These are phyloP conservation scores for Epichloe sibirici DNA, from an alignment of 2,329 filamentous ascomycete species.

Conservation along the genomic window DNA sequence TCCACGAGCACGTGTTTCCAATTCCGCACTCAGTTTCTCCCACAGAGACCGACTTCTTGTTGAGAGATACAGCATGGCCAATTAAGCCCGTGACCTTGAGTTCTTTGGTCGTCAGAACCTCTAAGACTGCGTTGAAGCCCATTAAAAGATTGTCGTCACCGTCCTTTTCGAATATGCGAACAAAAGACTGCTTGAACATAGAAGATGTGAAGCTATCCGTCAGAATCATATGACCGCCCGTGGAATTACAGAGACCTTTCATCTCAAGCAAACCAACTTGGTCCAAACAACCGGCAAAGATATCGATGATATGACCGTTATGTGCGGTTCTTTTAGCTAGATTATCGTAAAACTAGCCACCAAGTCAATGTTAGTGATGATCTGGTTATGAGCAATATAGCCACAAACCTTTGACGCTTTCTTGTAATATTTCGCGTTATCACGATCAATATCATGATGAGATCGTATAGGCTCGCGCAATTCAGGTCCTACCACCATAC, in stretches of 20 bases:
- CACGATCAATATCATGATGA: constrained; percentile 95
- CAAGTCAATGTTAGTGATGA: background rate
- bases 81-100: constrained; percentile 96
- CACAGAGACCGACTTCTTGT: constrained; percentile 95
- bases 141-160: constrained; percentile 88
- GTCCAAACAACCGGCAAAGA: constrained; percentile 93
- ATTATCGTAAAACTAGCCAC: constrained; percentile 72
- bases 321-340: constrained; percentile 89
- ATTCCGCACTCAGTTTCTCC: constrained; percentile 98
- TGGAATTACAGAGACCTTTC: constrained; percentile 93
- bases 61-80: constrained; percentile 88
- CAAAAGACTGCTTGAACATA: constrained; percentile 98
- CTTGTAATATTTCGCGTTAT: constrained; percentile 99
- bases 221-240: constrained; percentile 94
- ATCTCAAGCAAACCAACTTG: constrained; percentile 96
- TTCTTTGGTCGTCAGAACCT: constrained; percentile 95
- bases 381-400: background rate
- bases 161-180: constrained; percentile 94
- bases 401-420: constrained; percentile 77
- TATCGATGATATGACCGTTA: constrained; percentile 94
- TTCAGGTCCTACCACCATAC: constrained; percentile 92
- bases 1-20: constrained; percentile 97
- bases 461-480: constrained; percentile 93
- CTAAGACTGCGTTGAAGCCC: constrained; percentile 94
- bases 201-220: constrained; percentile 98